phyloP scores from a whole-genome alignment of 2,329 filamentous ascomycete species.

The Exophiala viscosa region DNA sequence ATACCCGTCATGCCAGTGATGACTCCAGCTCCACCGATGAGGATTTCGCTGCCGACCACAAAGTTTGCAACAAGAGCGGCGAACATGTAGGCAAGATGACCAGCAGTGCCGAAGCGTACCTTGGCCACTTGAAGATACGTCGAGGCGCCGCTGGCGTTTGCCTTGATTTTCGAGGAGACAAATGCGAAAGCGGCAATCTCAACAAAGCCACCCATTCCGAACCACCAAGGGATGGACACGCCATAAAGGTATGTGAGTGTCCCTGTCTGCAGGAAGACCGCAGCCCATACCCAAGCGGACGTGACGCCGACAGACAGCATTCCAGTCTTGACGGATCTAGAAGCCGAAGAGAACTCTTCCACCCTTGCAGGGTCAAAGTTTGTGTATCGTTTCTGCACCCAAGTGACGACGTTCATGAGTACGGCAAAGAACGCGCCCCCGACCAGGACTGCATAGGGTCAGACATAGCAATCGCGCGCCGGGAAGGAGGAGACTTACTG shows the following conservation, averaged over 20 bases:
- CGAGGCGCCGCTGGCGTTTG: conserved; percentile 22
- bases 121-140: conserved; percentile 76
- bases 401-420: conserved; percentile 40
- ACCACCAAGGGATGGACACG: conserved; percentile 62
- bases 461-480: background rate
- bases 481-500: background rate
- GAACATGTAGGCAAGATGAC: conserved; percentile 74
- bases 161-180: conserved; percentile 51
- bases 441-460: conserved; percentile 36
- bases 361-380: conserved; percentile 32
- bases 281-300: conserved; percentile 75
- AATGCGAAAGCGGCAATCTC: conserved; percentile 86
- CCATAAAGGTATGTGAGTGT: conserved; percentile 76
- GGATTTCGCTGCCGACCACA: conserved; percentile 62
- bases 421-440: conserved; percentile 45
- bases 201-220: conserved; percentile 70
- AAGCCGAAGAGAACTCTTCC: conserved; percentile 10
- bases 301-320: conserved; percentile 76
- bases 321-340: conserved; percentile 6
- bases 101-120: conserved; percentile 69
- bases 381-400: conserved; percentile 34
- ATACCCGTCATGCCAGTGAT: conserved; percentile 65
- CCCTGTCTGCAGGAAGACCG: conserved; percentile 58
- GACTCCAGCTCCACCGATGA: conserved; percentile 45
- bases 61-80: conserved; percentile 82